Base-by-base conservation (phyloP, 1,284 basidiomycete genomes). In the Trichosporon coremiiforme region DNA sequence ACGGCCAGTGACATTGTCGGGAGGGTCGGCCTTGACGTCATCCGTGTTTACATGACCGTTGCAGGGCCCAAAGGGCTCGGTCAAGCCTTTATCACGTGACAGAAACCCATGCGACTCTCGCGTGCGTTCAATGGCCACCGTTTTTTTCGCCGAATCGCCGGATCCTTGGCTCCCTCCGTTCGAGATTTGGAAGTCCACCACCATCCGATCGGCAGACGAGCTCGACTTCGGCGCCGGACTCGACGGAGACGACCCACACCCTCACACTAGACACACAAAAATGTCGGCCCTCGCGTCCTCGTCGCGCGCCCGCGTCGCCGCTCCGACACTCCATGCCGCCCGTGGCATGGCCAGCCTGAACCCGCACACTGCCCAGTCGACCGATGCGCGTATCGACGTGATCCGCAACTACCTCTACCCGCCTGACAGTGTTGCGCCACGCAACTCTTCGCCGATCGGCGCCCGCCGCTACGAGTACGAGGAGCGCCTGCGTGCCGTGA, bases 391-490 rank as follows among this genome's bases (percentile, higher is more conserved):
- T 74, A 87, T 88, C 76, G 90, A 92, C 68, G 86, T 88, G 73
- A 89, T 95, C 75, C 90, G 91, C 71, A 88, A 89, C 74, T 86
- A 87, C 53, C 88, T 95, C 69, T 95, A 94, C 83, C 93, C 93
- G 0, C 85, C 87, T 67, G 91, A 90, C 80, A 83, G 91, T 3
- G 74, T 75, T 55, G 36, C 70, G 10, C 78, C 79, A 3, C 68
- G 70, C 36, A 78, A 78, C 2, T 70, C 79, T 0, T 87, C 91
- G 6, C 93, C 93, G 1, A 90, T 89, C 9, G 93, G 93, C 13
- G 88, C 89, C 69, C 93, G 93, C 89, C 88, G 92, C 72, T 89
- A 89, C 35, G 89, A 93, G 78, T 89, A 77, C 90, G 41, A 88
- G 85, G 68, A 87, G 84, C 71, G 91, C 88, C 84, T 95, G 17